These are phyloP conservation scores for Volvariella volvacea DNA, from an alignment of 1,284 basidiomycete genomes.

Conservation along the genomic window DNA sequence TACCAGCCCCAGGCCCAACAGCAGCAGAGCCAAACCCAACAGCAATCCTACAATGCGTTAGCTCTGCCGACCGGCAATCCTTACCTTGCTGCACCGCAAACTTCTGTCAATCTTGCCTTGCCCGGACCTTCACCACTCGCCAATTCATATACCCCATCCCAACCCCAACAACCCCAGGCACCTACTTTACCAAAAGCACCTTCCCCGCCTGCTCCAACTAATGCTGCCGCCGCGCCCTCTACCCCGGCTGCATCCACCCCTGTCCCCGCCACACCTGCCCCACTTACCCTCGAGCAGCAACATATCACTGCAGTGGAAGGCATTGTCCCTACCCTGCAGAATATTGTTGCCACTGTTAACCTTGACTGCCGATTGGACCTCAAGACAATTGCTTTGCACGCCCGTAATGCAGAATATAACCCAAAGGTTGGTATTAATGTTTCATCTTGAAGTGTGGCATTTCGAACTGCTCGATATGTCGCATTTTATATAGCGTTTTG, in stretches of 20 bases:
- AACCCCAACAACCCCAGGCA: slow-evolving; percentile 18
- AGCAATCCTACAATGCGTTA: slow-evolving; percentile 32
- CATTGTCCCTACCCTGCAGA: slow-evolving; percentile 92
- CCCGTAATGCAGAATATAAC: slow-evolving; percentile 98
- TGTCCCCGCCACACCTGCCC: slow-evolving; percentile 52
- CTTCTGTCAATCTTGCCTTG: slow-evolving; percentile 33
- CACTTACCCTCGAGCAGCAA: slow-evolving; percentile 79
- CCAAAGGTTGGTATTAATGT: slow-evolving; percentile 84
- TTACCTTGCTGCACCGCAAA: slow-evolving; percentile 23
- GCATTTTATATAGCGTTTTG: slow-evolving; percentile 85
- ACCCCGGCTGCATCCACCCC: slow-evolving; percentile 36
- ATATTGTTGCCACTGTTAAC: slow-evolving; percentile 99
- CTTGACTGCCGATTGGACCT: slow-evolving; percentile 95
- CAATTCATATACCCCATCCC: slow-evolving; percentile 34
- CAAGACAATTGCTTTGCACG: slow-evolving; percentile 98
- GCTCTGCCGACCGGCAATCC: slow-evolving; percentile 37
- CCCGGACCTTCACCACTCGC: slow-evolving; percentile 41
- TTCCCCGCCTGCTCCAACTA: slow-evolving; percentile 15
- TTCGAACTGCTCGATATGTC: slow-evolving; percentile 55
- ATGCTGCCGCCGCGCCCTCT: slow-evolving; percentile 39
- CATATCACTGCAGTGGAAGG: slow-evolving; percentile 93
- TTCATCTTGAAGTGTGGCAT: slow-evolving; percentile 39
- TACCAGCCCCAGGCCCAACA: slow-evolving; percentile 38
- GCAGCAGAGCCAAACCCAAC: slow-evolving; percentile 29
- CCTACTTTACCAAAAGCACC: slow-evolving; percentile 14